Conservation (phyloP, 2,329 filamentous ascomycete genomes). For the Graphiopsis chlorocephala region DNA sequence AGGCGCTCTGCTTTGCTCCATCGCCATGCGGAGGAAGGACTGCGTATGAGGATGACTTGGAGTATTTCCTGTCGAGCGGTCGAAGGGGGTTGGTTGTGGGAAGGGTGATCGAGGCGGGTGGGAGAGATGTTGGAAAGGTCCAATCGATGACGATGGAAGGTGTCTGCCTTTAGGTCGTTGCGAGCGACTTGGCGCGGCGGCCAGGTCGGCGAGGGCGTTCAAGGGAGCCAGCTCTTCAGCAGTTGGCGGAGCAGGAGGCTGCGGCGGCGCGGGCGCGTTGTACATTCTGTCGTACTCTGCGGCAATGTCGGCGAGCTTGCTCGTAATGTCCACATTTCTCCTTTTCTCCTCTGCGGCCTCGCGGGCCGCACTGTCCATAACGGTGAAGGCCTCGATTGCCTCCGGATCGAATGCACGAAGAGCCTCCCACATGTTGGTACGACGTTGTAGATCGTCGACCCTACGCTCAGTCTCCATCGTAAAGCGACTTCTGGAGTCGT, state of each 20-base stretch:
- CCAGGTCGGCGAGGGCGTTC: conserved; percentile 10
- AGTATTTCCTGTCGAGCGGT: background rate
- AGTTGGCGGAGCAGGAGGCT: conserved; percentile 6
- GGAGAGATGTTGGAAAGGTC: background rate
- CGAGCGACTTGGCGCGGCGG: background rate
- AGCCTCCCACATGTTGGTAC: conserved; percentile 72
- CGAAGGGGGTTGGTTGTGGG: background rate
- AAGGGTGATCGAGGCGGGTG: background rate
- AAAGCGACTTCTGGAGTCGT: conserved; percentile 31
- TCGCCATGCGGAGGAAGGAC: conserved; percentile 3
- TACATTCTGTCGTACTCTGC: conserved; percentile 29
- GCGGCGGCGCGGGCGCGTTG: background rate
- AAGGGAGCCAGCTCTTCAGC: conserved; percentile 10
- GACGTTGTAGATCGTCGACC: conserved; percentile 55
- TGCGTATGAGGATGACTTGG: background rate
- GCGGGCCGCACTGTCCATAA: conserved; percentile 41
- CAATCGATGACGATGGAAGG: background rate
- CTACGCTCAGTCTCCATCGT: conserved; percentile 27
- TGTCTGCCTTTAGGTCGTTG: conserved; percentile 1
- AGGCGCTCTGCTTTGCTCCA: conserved; percentile 8
- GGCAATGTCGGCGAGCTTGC: conserved; percentile 38
- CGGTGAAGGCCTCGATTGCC: conserved; percentile 36
- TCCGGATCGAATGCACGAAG: conserved; percentile 22
- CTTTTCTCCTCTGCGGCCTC: conserved; percentile 39
- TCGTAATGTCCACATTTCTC: conserved; percentile 33